A percentile compares a stretch with the other conserved stretches of the same genome.
Evolutionary conservation across 371 early-diverging fungal genomes (phyloP).

Genomic region (Chytridium lagenaria): DNA sequence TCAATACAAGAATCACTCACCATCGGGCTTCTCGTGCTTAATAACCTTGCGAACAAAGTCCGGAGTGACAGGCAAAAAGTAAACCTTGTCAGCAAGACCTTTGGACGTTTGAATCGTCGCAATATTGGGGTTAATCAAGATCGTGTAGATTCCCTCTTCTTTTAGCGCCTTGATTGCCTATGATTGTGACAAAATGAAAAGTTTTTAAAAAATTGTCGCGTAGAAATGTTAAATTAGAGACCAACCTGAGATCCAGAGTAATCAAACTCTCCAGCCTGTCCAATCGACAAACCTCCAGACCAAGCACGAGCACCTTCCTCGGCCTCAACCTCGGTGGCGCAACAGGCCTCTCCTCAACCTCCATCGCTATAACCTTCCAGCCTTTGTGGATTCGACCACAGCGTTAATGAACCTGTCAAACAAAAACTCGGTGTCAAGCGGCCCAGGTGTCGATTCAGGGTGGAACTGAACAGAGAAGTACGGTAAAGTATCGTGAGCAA

Average conservation of each 20-base stretch:
- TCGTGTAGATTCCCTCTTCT: constrained; percentile 91
- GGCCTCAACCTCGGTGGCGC: constrained; percentile 41
- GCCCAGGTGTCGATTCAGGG: constrained; percentile 97
- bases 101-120: constrained; percentile 96
- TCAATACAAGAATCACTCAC: constrained; percentile 39
- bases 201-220: no score
- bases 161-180: constrained; percentile 96
- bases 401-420: constrained; percentile 90
- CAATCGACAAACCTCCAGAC: constrained; percentile 96
- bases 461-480: constrained; percentile 98
- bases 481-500: constrained; percentile 85
- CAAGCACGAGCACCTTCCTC: constrained; percentile 90
- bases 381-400: constrained; percentile 71
- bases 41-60: constrained; percentile 94
- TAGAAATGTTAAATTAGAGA: no score
- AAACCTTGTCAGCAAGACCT: constrained; percentile 93
- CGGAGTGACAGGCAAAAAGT: constrained; percentile 93
- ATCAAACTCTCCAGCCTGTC: constrained; percentile 98
- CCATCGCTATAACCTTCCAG: constrained; percentile 75
- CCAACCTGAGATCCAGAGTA: constrained; percentile 92
- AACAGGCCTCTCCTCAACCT: constrained; percentile 31
- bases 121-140: constrained; percentile 96
- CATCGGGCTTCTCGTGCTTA: constrained; percentile 90
- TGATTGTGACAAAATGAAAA: no score
- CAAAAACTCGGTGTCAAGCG: constrained; percentile 93